Percentiles rank a stretch among this genome's conserved stretches.
These are phyloP conservation scores for Ganoderma resinaceum DNA, from an alignment of 1,284 basidiomycete genomes.

Conservation along the genomic window DNA sequence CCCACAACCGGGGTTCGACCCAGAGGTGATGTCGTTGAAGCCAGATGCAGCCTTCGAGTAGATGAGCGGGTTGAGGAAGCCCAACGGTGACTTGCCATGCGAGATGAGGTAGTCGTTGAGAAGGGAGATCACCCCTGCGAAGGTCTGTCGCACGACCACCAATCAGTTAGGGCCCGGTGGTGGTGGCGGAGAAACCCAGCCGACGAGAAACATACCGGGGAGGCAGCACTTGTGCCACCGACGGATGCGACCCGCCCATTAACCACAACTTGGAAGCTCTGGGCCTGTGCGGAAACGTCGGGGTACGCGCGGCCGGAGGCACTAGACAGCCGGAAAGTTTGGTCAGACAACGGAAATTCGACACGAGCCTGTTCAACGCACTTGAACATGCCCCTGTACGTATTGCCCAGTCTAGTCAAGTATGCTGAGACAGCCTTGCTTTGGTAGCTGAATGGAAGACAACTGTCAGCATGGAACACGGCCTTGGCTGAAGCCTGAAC, in stretches of 20 bases:
- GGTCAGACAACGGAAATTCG: not conserved
- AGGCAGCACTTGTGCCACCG: constrained; percentile 66
- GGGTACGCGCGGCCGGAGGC: constrained; percentile 65
- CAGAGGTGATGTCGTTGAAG: constrained; percentile 67
- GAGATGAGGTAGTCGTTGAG: constrained; percentile 66
- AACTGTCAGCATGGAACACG: not conserved
- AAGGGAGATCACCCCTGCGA: constrained; percentile 64
- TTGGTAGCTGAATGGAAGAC: constrained; percentile 57
- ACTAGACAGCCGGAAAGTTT: constrained; percentile 41
- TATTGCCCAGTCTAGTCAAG: constrained; percentile 56
- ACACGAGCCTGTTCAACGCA: constrained; percentile 37
- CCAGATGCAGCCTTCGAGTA: constrained; percentile 55
- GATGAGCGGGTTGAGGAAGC: constrained; percentile 69
- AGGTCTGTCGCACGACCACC: constrained; percentile 48
- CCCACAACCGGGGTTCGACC: constrained; percentile 47
- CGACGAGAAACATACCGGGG: constrained; percentile 51
- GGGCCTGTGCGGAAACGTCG: constrained; percentile 72
- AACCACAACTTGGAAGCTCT: constrained; percentile 65
- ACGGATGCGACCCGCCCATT: constrained; percentile 52
- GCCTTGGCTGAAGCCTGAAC: not conserved
- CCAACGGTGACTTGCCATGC: constrained; percentile 55
- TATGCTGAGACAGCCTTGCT: constrained; percentile 55
- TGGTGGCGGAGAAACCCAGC: not conserved
- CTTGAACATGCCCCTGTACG: constrained; percentile 63
- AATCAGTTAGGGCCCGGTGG: not conserved